These are phyloP conservation scores for Cyclotella cryptica DNA, from an alignment of 108 stramenopile species.

Conservation along the genomic window DNA sequence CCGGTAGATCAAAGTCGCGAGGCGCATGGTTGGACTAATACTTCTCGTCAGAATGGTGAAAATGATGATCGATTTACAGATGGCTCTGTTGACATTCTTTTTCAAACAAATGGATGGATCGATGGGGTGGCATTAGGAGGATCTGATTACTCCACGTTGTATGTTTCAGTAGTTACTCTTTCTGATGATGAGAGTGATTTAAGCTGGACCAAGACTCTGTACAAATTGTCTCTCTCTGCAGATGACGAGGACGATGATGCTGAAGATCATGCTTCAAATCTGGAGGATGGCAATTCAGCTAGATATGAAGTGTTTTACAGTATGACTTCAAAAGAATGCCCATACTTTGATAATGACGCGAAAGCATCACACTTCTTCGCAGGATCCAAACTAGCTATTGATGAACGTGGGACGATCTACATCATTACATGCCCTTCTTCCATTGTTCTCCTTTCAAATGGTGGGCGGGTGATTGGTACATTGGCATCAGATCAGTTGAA, in stretches of 20 bases:
- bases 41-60: conserved; percentile 20
- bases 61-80: no score
- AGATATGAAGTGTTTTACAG: conserved; percentile 31
- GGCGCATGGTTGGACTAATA: conserved; percentile 68
- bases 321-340: conserved; percentile 43
- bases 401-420: conserved; percentile 61
- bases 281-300: conserved; percentile 11
- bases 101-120: conserved; percentile 40
- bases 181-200: not conserved
- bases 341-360: conserved; percentile 15
- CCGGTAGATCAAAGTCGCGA: conserved; percentile 64
- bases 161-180: conserved; percentile 39
- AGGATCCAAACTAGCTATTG: conserved; percentile 58
- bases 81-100: conserved; percentile 36
- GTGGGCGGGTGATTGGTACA: conserved; percentile 34
- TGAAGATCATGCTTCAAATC: not conserved
- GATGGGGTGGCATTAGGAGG: conserved; percentile 66
- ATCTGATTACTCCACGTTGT: conserved; percentile 44
- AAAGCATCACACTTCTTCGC: not conserved
- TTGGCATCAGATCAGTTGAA: conserved; percentile 23
- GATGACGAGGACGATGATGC: conserved; percentile 17
- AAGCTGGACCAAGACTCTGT: conserved; percentile 28
- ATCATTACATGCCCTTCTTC: conserved; percentile 42
- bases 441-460: conserved; percentile 24
- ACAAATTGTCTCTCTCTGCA: conserved; percentile 17